These are phyloP conservation scores for Rhododendron simsii DNA, from an alignment of 148 eudicot genomes.

Conservation along the genomic window DNA sequence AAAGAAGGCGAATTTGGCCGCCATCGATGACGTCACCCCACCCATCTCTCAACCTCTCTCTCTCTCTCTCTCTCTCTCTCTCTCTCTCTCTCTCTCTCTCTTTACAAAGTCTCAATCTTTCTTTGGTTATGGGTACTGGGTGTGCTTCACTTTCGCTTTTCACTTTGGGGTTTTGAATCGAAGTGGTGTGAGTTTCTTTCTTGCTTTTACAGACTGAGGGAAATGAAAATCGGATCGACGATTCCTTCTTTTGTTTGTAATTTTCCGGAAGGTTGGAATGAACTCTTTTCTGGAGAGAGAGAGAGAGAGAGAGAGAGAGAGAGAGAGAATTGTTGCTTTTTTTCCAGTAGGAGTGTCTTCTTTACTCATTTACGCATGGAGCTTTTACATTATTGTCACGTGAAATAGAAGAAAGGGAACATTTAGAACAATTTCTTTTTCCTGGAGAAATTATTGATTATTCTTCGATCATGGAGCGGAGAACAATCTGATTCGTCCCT, in stretches of 20 bases:
- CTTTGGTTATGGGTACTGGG: not conserved
- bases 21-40: constrained; percentile 82
- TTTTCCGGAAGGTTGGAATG: constrained; percentile 10
- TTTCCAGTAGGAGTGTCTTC: not conserved
- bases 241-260: not conserved
- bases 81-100: not conserved
- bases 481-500: too few relatives aligned
- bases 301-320: not conserved
- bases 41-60: constrained; percentile 39
- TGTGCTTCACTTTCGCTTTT: not conserved
- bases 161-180: not conserved
- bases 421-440: not conserved
- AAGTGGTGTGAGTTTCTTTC: not conserved
- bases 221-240: constrained; percentile 3
- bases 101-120: not conserved
- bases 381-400: constrained; percentile 9
- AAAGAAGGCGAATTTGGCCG: constrained; percentile 78
- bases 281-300: not conserved
- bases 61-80: not conserved
- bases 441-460: too few relatives aligned
- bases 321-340: not conserved
- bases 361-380: constrained; percentile 9
- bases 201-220: not conserved
- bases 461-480: too few relatives aligned
- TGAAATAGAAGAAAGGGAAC: not conserved